Evolutionary conservation across 2,329 filamentous ascomycete genomes (phyloP).

Genomic region (Fusarium sacchari): DNA sequence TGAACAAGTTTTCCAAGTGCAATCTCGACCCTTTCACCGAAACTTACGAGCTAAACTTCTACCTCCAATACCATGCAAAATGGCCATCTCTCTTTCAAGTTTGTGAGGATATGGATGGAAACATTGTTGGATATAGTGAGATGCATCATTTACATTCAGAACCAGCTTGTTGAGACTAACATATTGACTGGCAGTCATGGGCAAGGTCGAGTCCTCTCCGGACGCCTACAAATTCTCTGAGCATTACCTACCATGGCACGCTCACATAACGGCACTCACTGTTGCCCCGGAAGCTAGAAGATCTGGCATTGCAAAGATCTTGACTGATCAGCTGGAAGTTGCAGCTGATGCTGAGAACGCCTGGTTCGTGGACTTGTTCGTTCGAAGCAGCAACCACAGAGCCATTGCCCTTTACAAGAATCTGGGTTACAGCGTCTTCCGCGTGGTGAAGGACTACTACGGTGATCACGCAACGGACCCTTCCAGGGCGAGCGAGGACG

Average conservation of each 20-base stretch:
- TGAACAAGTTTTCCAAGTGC: conserved; percentile 90
- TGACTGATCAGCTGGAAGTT: conserved; percentile 84
- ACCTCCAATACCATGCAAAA: conserved; percentile 93
- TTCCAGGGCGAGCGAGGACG: conserved; percentile 78
- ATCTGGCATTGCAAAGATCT: conserved; percentile 84
- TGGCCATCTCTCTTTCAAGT: conserved; percentile 97
- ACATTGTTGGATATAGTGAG: conserved; percentile 93
- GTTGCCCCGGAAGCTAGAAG: conserved; percentile 88
- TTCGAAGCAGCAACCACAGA: conserved; percentile 85
- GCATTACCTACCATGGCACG: conserved; percentile 99
- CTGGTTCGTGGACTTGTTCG: conserved; percentile 97
- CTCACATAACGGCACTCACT: conserved; percentile 95
- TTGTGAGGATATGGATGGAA: conserved; percentile 85
- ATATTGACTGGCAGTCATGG: conserved; percentile 79
- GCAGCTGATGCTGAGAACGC: conserved; percentile 83
- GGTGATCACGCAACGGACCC: conserved; percentile 80
- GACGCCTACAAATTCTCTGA: conserved; percentile 77
- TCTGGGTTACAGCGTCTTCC: conserved; percentile 91
- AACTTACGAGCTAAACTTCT: conserved; percentile 95
- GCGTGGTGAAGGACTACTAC: conserved; percentile 92
- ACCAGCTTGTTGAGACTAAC: conserved; percentile 35
- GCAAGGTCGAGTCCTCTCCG: conserved; percentile 91
- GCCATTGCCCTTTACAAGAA: conserved; percentile 90
- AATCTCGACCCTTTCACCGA: conserved; percentile 98
- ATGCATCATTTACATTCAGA: conserved; percentile 27